Evolutionary conservation across 352 stramenopile genomes (phyloP).

Genomic region (Globisporangium paroecandrum): DNA sequence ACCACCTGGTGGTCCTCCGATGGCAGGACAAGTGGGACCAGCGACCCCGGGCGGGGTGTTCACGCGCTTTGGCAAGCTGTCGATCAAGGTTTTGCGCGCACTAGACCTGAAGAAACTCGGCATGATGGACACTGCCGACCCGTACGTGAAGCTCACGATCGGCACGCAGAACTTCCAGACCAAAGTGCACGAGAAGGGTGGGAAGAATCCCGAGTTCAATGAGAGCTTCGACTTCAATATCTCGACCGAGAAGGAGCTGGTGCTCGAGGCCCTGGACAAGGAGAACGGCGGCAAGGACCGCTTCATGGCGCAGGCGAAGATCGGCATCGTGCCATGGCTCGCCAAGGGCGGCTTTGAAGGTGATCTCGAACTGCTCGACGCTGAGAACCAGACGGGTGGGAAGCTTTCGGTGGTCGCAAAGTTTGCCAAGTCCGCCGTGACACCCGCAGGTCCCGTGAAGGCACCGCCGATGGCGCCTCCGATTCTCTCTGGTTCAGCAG

Average conservation of each 20-base stretch:
- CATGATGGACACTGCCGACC: constrained; percentile 91
- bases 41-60: constrained; percentile 42
- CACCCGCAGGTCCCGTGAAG: constrained; percentile 38
- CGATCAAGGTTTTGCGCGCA: constrained; percentile 88
- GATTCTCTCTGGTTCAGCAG: constrained; percentile 57
- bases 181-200: constrained; percentile 85
- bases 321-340: constrained; percentile 92
- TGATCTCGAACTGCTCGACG: constrained; percentile 88
- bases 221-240: constrained; percentile 95
- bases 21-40: constrained; percentile 24
- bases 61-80: constrained; percentile 89
- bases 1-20: constrained; percentile 15
- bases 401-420: constrained; percentile 87
- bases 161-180: constrained; percentile 79
- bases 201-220: constrained; percentile 93
- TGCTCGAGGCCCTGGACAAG: constrained; percentile 91
- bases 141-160: constrained; percentile 92
- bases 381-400: constrained; percentile 64
- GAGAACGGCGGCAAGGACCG: constrained; percentile 89
- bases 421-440: constrained; percentile 71
- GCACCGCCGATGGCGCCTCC: constrained; percentile 50
- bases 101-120: constrained; percentile 91
- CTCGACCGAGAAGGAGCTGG: constrained; percentile 91
- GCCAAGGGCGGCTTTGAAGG: constrained; percentile 91
- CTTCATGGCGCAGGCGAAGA: constrained; percentile 90